phyloP scores from a whole-genome alignment of 1,284 basidiomycete genomes.

The Microbotryum saponariae region DNA sequence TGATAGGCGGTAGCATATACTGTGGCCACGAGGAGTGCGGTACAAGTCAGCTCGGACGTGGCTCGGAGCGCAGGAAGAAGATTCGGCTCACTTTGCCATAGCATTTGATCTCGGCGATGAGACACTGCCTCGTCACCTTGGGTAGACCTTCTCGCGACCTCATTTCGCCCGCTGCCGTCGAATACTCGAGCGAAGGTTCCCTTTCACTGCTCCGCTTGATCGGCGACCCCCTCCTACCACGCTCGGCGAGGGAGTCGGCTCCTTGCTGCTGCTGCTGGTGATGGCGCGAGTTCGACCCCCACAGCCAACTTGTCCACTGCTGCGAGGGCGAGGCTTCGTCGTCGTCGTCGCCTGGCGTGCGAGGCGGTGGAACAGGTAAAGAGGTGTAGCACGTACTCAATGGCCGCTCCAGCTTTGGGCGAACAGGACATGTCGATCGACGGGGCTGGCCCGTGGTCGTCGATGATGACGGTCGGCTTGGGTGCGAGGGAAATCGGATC shows the following conservation, averaged over 20 bases:
- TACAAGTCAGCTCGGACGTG: no score
- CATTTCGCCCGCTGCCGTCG: not conserved
- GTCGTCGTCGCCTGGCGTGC: not conserved
- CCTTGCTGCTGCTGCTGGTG: no score
- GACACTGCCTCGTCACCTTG: slow-evolving; percentile 3
- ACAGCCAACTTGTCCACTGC: no score
- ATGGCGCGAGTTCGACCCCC: no score
- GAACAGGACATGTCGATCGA: not conserved
- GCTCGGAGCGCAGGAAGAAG: no score
- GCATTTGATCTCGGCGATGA: slow-evolving; percentile 7
- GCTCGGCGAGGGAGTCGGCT: no score
- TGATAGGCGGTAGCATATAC: no score
- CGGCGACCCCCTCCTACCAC: not conserved
- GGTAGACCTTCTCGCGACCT: slow-evolving; percentile 1
- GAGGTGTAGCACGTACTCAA: not conserved
- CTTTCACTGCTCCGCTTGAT: not conserved
- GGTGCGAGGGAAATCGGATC: no score
- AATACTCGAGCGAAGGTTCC: not conserved
- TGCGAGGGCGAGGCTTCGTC: not conserved
- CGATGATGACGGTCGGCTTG: no score
- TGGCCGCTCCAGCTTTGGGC: not conserved
- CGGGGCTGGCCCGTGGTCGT: no score
- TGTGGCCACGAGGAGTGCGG: no score
- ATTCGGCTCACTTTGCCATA: slow-evolving; percentile 6
- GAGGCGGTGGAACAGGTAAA: not conserved